phyloP scores from a whole-genome alignment of 345 rosid genomes.

The Anacardium occidentale region DNA sequence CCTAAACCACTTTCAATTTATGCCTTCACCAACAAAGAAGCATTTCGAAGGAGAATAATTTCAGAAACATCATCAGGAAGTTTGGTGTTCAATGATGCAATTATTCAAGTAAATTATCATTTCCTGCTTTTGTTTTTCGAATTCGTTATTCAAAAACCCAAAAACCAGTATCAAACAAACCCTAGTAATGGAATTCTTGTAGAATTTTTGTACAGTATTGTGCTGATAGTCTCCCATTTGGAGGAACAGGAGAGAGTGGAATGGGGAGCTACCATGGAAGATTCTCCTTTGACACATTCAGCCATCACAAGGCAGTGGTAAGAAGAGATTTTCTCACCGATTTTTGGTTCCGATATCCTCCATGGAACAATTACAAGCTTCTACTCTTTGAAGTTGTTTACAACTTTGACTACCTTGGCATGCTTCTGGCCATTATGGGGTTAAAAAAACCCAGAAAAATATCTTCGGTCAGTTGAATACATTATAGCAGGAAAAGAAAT shows the following conservation, averaged over 20 bases:
- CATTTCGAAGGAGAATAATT: conserved; percentile 33
- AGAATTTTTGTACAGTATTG: conserved; percentile 34
- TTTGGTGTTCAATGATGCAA: conserved; percentile 57
- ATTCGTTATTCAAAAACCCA: too few species aligned
- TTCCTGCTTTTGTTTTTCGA: too few species aligned
- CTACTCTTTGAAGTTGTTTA: conserved; percentile 39
- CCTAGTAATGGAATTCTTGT: too few species aligned
- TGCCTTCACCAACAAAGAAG: conserved; percentile 61
- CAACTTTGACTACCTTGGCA: conserved; percentile 42
- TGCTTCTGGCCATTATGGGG: conserved; percentile 50
- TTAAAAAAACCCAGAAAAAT: conserved; percentile 36
- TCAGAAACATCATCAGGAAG: conserved; percentile 71
- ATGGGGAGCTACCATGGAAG: conserved; percentile 63
- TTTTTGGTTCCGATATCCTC: conserved; percentile 70
- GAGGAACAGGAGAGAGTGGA: conserved; percentile 72
- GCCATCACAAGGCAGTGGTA: conserved; percentile 48
- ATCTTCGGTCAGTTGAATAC: background rate
- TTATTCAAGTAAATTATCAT: conserved; percentile 48
- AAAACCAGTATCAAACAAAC: too few species aligned
- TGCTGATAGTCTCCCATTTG: conserved; percentile 59
- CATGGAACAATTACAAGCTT: conserved; percentile 60
- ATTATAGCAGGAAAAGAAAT: too few species aligned
- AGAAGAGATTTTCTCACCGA: conserved; percentile 56
- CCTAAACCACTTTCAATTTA: conserved; percentile 76
- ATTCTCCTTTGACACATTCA: conserved; percentile 60